Percentiles rank a stretch among this genome's conserved stretches.
These are phyloP conservation scores for Nitzschia sp. DNA, from an alignment of 108 stramenopile genomes.

Conservation along the genomic window DNA sequence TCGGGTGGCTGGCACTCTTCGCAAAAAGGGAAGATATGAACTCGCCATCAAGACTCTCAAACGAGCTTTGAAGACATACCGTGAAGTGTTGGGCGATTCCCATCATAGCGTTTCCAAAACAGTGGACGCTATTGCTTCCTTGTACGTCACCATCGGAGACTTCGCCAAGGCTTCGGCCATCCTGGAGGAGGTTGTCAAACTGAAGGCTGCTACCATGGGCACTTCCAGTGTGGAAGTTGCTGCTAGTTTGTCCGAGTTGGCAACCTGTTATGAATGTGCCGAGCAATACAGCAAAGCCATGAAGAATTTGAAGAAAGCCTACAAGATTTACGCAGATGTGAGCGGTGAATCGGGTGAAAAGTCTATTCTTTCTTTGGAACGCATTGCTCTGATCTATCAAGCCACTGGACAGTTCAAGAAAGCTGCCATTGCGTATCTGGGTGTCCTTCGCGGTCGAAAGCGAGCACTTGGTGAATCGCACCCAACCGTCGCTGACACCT, in stretches of 20 bases:
- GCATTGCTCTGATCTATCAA: conserved; percentile 51
- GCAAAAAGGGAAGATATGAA: conserved; percentile 46
- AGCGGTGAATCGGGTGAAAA: conserved; percentile 47
- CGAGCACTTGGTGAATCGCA: conserved; percentile 39
- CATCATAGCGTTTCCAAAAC: conserved; percentile 48
- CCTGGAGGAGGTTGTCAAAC: conserved; percentile 61
- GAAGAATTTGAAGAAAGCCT: conserved; percentile 62
- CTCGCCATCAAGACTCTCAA: conserved; percentile 62
- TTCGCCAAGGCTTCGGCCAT: conserved; percentile 55
- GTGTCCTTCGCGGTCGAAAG: conserved; percentile 53
- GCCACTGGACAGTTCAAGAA: conserved; percentile 52
- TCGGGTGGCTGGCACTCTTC: conserved; percentile 36
- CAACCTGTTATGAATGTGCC: conserved; percentile 54
- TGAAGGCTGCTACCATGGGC: conserved; percentile 57
- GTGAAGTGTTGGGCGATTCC: conserved; percentile 51
- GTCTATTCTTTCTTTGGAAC: conserved; percentile 41
- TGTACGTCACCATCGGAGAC: conserved; percentile 57
- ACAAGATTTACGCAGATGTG: conserved; percentile 52
- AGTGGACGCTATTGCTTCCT: conserved; percentile 56
- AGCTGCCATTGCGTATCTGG: conserved; percentile 55
- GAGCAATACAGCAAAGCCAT: conserved; percentile 53
- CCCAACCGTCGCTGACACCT: conserved; percentile 51
- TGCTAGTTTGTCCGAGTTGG: conserved; percentile 41
- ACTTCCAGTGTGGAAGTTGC: conserved; percentile 50
- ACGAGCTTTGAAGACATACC: conserved; percentile 51